Evolutionary conservation across 805 yeast genomes (phyloP), one percentile per base, ranked within the genome.

Genomic region (Blastobotrys americana): DNA sequence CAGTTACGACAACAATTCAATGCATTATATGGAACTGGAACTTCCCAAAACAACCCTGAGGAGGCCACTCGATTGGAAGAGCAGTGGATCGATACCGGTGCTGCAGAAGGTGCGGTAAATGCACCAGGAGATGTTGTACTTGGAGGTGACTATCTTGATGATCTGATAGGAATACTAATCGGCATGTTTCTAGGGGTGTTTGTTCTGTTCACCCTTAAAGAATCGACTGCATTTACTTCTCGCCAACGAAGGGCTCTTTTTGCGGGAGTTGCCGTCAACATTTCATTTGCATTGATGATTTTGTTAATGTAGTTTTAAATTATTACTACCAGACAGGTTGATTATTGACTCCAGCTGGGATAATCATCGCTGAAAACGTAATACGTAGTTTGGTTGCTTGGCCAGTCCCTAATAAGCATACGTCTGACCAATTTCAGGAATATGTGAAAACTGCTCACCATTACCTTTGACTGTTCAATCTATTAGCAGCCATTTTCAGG

Each of bases 1-100:
- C 80, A 80, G 45, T 63, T 89, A 47, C 71, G 96, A 47, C 66
- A 74, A 42, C 96, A 88, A 60, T 88, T 89, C 57, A 73, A 77
- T 46, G 71, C 72, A 46, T 70, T 88, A 2, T 84, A 85, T 60
- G 85, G 85, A 27, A 55, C 45, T 39, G 56, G 41, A 2, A 31
- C 45, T 4, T 36, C 45, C 9, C 36, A 34, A 10, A 17, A 36
- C 9, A 41, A 37, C n/a, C 34, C 41, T 18, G 55, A 55, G 37
- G 57, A 52, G 1, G 43, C 40, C 84, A 73, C 46, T 62, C 80
- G 80, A 51, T 61, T 86, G 46, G 96, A 87, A 58, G 96, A 87
- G 53, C 71, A 85, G 45, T 88, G 96, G 95, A 83, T 87, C 49
- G 93, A 87, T 52, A 78, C 82, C 39, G 82, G 87, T 0, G 84